A percentile compares a stretch with the other conserved stretches of the same genome.
These are phyloP conservation scores for Aspergillus sp. DNA, from an alignment of 2,329 filamentous ascomycete genomes.

Conservation along the genomic window DNA sequence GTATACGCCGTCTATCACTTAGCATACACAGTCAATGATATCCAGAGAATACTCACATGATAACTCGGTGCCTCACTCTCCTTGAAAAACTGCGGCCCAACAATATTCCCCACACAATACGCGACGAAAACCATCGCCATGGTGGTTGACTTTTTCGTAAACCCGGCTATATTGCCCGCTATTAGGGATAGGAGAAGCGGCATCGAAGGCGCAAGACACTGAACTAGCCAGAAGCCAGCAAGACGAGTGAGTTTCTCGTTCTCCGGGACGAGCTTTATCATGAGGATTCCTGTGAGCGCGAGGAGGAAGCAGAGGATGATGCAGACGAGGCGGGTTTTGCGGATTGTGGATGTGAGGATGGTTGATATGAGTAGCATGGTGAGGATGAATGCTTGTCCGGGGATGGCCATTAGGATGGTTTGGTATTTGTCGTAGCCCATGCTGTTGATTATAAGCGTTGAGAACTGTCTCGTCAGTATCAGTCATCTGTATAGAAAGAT, in stretches of 20 bases:
- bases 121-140: slow-evolving; percentile 48
- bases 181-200: slow-evolving; percentile 29
- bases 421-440: slow-evolving; percentile 35
- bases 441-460: slow-evolving; percentile 28
- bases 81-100: slow-evolving; percentile 30
- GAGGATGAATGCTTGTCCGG: slow-evolving; percentile 26
- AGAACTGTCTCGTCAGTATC: slow-evolving; percentile 16
- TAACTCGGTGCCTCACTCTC: slow-evolving; percentile 26
- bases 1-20: slow-evolving; percentile 26
- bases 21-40: no score
- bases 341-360: slow-evolving; percentile 20
- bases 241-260: slow-evolving; percentile 21
- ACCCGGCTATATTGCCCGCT: slow-evolving; percentile 31
- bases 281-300: slow-evolving; percentile 27
- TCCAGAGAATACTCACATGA: slow-evolving; percentile 12
- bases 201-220: slow-evolving; percentile 32
- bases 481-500: not conserved
- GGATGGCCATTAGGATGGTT: slow-evolving; percentile 34
- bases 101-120: slow-evolving; percentile 30
- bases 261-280: slow-evolving; percentile 25
- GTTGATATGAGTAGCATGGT: slow-evolving; percentile 28
- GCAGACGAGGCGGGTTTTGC: slow-evolving; percentile 23
- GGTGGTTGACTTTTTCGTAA: slow-evolving; percentile 31
- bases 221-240: slow-evolving; percentile 23
- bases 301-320: slow-evolving; percentile 28